Base-by-base conservation (phyloP, 768 basidiomycete genomes). In the Antrodiella citrinella region DNA sequence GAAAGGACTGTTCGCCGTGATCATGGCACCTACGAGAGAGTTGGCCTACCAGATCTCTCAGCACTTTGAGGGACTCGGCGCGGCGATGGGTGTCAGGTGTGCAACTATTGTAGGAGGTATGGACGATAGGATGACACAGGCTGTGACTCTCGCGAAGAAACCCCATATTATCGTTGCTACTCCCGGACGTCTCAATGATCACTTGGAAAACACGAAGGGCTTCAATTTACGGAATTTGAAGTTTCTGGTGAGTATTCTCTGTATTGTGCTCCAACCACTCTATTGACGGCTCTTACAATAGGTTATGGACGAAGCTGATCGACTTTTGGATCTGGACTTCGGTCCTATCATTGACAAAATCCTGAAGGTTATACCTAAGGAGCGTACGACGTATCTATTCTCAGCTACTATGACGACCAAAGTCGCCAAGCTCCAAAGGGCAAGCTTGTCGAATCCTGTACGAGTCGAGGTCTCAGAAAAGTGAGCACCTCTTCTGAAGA, bases 351-450 rank as follows among this genome's bases (percentile, higher is more conserved):
- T 99, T 58, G 95, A 98, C 72, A 92, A 91, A 72, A 93, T 99
- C 60, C 76, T 99, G 26, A 95, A 94, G 68, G 80, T 91, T 35
- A 85, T 99, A 54, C 96, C 95, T 19, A 90, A 83, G 61, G 94
- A 97, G 58, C 80, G 96, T 10, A 89, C 86, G 24, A 99, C 96
- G 2, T 97, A 92, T 63, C 77, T 99, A 1, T 99, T 93, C 71
- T 97, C 95, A 11, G 96, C 95, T 4, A 98, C 95, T 19, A 98
- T 99, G 95, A 95, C 96, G 10, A 92, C 91, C 12, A 98, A 97
- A 69, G 92, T 99, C 3, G 91, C 89, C 10, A 97, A 97, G 67
- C 74, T 99, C 10, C 95, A 98, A 65, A 72, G 95, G 48, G 94
- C 96, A 25, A 93, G 91, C 72, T 72, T 98, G 62, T 78, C 80